Evolutionary conservation across 2,329 filamentous ascomycete genomes (phyloP).

Genomic region (Trichoderma oligosporum): DNA sequence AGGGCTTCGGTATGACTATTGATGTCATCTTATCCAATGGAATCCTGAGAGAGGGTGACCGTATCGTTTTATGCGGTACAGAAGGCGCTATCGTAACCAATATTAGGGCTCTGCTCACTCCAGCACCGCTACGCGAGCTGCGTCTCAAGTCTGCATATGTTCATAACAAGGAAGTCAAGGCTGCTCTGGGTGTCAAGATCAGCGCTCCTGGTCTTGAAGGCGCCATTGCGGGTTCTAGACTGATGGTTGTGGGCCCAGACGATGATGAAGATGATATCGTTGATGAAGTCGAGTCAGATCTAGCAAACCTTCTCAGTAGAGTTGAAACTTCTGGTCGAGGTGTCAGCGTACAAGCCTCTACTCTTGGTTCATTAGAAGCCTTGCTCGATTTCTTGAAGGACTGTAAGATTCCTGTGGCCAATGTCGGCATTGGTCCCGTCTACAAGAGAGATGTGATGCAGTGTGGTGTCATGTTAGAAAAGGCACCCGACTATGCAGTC

Average conservation of each 20-base stretch:
- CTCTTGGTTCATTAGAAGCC: slow-evolving; percentile 92
- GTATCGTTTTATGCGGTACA: slow-evolving; percentile 92
- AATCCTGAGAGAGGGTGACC: slow-evolving; percentile 88
- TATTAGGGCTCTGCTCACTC: slow-evolving; percentile 88
- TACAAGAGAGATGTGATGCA: slow-evolving; percentile 98
- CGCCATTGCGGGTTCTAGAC: slow-evolving; percentile 90
- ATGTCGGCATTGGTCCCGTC: slow-evolving; percentile 95
- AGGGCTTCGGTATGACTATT: slow-evolving; percentile 97
- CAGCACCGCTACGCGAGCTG: slow-evolving; percentile 86
- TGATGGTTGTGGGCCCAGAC: slow-evolving; percentile 89
- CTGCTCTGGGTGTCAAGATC: slow-evolving; percentile 97
- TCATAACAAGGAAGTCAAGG: slow-evolving; percentile 99
- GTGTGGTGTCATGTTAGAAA: slow-evolving; percentile 94
- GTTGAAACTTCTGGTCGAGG: slow-evolving; percentile 90
- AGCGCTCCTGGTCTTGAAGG: slow-evolving; percentile 92
- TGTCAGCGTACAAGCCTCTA: slow-evolving; percentile 96
- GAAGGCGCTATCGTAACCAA: slow-evolving; percentile 94
- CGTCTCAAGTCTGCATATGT: slow-evolving; percentile 95
- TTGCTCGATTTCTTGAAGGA: slow-evolving; percentile 92
- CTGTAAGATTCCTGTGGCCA: slow-evolving; percentile 95
- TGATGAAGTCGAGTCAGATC: slow-evolving; percentile 93
- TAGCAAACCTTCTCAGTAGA: slow-evolving; percentile 84
- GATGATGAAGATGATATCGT: slow-evolving; percentile 96
- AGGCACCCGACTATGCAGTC: slow-evolving; percentile 89
- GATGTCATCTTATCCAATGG: slow-evolving; percentile 96